Percentiles rank a stretch among this genome's conserved stretches.
Evolutionary conservation across 2,329 filamentous ascomycete species (phyloP).

Genomic region (Talaromyces sp.): DNA sequence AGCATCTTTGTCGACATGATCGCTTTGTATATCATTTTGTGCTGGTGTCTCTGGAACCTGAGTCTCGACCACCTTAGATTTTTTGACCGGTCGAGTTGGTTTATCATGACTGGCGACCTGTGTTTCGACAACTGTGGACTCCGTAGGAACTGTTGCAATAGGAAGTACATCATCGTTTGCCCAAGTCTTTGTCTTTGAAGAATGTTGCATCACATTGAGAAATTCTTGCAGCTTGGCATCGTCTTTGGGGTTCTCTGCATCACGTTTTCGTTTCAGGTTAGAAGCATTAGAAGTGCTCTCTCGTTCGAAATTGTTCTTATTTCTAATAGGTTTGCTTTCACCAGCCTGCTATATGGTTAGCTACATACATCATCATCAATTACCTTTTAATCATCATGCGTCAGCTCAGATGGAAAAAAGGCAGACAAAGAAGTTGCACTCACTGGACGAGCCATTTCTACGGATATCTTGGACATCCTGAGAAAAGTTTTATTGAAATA

Average conservation of each 20-base stretch:
- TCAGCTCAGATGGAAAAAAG: constrained; percentile 33
- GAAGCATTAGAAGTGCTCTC: constrained; percentile 23
- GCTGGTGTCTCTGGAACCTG: not conserved
- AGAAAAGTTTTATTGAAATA: constrained; percentile 97
- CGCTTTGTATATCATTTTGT: not conserved
- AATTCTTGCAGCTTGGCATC: constrained; percentile 85
- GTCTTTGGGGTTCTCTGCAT: constrained; percentile 55
- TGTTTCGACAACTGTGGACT: constrained; percentile 40
- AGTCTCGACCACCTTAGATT: constrained; percentile 7
- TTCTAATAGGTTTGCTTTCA: constrained; percentile 27
- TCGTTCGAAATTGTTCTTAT: constrained; percentile 23
- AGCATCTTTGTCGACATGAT: constrained; percentile 15
- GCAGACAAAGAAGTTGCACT: constrained; percentile 31
- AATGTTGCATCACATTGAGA: constrained; percentile 73
- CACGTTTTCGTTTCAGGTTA: constrained; percentile 41
- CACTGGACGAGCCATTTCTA: constrained; percentile 83
- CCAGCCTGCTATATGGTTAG: constrained; percentile 36
- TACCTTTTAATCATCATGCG: constrained; percentile 28
- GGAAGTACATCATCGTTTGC: constrained; percentile 51
- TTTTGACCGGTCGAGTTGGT: constrained; percentile 12
- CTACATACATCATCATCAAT: constrained; percentile 21
- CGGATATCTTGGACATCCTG: constrained; percentile 88
- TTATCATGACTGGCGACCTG: constrained; percentile 48
- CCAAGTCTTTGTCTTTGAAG: constrained; percentile 63
- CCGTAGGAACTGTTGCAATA: constrained; percentile 25